Conservation (phyloP, 139 green algal species). For the Closterium sp. region DNA sequence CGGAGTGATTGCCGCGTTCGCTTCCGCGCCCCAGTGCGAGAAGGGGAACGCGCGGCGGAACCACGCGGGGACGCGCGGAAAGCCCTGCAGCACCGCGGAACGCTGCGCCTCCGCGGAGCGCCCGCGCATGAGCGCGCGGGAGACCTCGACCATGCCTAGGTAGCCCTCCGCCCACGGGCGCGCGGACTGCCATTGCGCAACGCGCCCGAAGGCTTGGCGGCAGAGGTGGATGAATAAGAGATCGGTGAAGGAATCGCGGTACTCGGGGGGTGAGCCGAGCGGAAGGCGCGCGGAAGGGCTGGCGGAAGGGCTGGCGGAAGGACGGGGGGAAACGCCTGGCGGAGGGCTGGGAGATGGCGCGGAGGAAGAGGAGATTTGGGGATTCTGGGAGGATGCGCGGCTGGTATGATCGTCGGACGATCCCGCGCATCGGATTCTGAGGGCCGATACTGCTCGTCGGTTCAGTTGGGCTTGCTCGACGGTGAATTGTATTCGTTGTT, state of each 20-base stretch:
- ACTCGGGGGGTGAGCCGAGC: conserved; percentile 27
- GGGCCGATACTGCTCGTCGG: neutral
- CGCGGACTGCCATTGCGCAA: conserved; percentile 62
- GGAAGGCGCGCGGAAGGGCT: neutral
- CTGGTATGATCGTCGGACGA: neutral
- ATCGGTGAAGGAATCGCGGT: conserved; percentile 61
- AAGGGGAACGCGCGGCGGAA: conserved; percentile 72
- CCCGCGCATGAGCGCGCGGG: conserved; percentile 63
- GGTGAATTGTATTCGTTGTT: neutral
- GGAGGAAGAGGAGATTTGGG: neutral
- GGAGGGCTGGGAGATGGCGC: neutral
- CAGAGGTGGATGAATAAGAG: conserved; percentile 69
- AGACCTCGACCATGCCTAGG: conserved; percentile 76
- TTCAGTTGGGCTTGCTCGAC: neutral
- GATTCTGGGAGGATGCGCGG: neutral
- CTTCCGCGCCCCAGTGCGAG: conserved; percentile 73
- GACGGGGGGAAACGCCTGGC: neutral
- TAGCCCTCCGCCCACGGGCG: conserved; percentile 52
- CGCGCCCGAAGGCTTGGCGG: conserved; percentile 60
- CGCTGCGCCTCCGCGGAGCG: conserved; percentile 57
- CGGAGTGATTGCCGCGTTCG: conserved; percentile 73
- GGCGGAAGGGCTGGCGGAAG: neutral
- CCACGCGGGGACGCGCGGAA: conserved; percentile 52
- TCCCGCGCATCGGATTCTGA: neutral
- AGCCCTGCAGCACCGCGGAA: conserved; percentile 65